Percentiles rank a stretch among this genome's conserved stretches.
phyloP scores from a whole-genome alignment of 306 rosid species.

The Chamaecrista fasciculata region DNA sequence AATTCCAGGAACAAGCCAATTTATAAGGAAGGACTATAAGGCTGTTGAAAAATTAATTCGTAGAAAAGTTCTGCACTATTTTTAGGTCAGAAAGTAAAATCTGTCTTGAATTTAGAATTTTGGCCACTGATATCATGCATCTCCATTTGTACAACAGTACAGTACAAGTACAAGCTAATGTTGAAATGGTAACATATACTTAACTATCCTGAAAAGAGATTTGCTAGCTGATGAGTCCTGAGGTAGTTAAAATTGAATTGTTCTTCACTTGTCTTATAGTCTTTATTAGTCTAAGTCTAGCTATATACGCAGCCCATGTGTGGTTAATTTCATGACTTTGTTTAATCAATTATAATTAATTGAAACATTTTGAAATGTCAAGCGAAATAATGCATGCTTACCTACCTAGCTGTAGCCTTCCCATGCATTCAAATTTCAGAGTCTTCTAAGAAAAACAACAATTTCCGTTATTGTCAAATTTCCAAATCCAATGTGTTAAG shows the following conservation, averaged over 20 bases:
- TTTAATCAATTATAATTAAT: too few relatives aligned
- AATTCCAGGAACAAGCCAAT: too few relatives aligned
- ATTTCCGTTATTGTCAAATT: neutral
- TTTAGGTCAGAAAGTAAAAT: too few relatives aligned
- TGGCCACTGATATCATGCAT: too few relatives aligned
- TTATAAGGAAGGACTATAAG: neutral
- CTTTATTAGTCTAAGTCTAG: neutral
- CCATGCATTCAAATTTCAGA: conserved; percentile 35
- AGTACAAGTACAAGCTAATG: too few relatives aligned
- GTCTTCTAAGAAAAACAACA: conserved; percentile 19
- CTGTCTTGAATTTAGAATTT: too few relatives aligned
- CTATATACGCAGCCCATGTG: conserved; percentile 50
- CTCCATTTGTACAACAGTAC: too few relatives aligned
- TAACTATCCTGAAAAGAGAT: too few relatives aligned
- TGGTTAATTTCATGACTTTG: conserved; percentile 10
- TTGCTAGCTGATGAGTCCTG: too few relatives aligned
- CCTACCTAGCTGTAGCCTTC: too few relatives aligned
- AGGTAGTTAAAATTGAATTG: neutral
- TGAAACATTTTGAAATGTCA: conserved; percentile 25
- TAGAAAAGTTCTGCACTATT: too few relatives aligned
- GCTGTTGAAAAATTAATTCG: neutral
- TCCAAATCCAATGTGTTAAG: neutral
- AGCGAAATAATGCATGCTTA: conserved; percentile 18
- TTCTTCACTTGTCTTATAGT: neutral
- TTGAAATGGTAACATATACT: too few relatives aligned